phyloP scores from a whole-genome alignment of 805 yeast genomes.

The Metschnikowia henanensis region DNA sequence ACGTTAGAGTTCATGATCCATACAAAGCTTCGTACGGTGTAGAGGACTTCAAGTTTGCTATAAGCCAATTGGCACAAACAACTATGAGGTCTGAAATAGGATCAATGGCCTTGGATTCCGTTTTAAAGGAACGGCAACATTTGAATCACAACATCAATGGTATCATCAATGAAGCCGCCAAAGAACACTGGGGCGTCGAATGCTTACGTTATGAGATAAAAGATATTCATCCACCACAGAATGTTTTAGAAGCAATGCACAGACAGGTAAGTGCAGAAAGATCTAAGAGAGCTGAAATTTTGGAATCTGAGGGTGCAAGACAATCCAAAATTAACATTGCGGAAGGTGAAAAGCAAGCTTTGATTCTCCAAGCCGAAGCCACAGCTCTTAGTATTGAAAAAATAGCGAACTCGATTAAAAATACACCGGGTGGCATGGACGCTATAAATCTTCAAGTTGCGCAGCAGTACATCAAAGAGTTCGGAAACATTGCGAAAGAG shows the following conservation, averaged over 20 bases:
- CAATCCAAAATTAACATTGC: constrained; percentile 65
- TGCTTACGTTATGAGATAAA: constrained; percentile 85
- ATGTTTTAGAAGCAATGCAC: constrained; percentile 89
- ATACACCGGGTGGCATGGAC: constrained; percentile 68
- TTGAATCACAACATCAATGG: constrained; percentile 71
- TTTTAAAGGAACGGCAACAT: constrained; percentile 71
- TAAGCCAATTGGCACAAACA: constrained; percentile 84
- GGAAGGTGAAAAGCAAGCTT: constrained; percentile 73
- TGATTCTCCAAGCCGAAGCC: constrained; percentile 64
- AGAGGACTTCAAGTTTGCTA: constrained; percentile 84
- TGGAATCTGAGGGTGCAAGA: constrained; percentile 73
- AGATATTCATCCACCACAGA: constrained; percentile 84
- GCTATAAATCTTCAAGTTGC: constrained; percentile 82
- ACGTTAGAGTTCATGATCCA: constrained; percentile 75
- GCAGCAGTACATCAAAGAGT: constrained; percentile 79
- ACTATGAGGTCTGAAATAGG: constrained; percentile 92
- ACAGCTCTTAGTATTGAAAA: constrained; percentile 67
- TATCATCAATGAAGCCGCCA: constrained; percentile 83
- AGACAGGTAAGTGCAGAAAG: constrained; percentile 89
- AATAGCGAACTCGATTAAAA: constrained; percentile 65
- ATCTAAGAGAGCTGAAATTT: constrained; percentile 64
- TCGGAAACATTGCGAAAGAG: constrained; percentile 81
- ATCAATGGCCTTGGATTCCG: constrained; percentile 75
- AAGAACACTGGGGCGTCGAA: constrained; percentile 77
- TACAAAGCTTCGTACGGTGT: constrained; percentile 87